A percentile compares a stretch with the other conserved stretches of the same genome.
phyloP scores from a whole-genome alignment of 495 filamentous ascomycete species.

The Xanthoparmelia taractica region DNA sequence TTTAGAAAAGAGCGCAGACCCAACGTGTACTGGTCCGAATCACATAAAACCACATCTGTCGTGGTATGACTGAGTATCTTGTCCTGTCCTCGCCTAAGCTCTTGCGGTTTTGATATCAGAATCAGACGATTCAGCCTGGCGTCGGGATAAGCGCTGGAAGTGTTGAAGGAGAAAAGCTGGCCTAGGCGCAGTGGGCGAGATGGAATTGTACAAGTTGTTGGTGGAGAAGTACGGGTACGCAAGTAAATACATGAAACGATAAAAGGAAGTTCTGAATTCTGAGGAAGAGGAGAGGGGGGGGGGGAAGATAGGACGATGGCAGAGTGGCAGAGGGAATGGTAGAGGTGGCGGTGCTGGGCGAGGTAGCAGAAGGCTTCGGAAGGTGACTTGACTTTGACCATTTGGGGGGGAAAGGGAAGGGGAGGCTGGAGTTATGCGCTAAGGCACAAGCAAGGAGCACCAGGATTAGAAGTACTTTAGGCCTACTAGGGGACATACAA shows the following conservation, averaged over 20 bases:
- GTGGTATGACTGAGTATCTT: background rate
- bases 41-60: background rate
- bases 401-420: background rate
- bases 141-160: background rate
- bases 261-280: background rate
- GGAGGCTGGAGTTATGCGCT: background rate
- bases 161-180: background rate
- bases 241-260: background rate
- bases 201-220: background rate
- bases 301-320: background rate
- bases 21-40: slow-evolving; percentile 17
- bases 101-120: background rate
- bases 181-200: background rate
- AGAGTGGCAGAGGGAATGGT: background rate
- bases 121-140: background rate
- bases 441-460: no score
- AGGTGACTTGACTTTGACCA: background rate
- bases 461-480: no score
- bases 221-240: background rate
- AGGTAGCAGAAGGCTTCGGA: background rate
- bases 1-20: slow-evolving; percentile 9
- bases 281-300: background rate
- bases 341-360: background rate
- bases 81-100: background rate
- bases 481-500: no score